Evolutionary conservation across 768 basidiomycete species (phyloP).

Genomic region (Scleroderma citrinum): DNA sequence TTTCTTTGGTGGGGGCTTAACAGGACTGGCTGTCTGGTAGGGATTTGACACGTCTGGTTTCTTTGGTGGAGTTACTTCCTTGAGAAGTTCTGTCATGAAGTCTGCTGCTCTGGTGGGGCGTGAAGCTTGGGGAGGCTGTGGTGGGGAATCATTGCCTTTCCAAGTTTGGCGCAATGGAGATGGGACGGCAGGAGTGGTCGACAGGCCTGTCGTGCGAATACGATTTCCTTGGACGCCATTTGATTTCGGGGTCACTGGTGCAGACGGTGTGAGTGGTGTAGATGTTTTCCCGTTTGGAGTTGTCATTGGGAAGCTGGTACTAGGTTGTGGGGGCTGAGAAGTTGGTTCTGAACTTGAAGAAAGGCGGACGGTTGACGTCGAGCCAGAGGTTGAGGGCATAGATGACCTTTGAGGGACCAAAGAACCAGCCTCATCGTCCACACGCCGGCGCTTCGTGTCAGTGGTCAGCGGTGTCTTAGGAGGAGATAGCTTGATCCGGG

Average conservation of each 20-base stretch:
- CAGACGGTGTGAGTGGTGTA: slow-evolving; percentile 19
- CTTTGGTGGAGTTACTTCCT: slow-evolving; percentile 61
- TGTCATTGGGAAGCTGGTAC: slow-evolving; percentile 21
- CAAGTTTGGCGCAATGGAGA: slow-evolving; percentile 76
- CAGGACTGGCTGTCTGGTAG: slow-evolving; percentile 68
- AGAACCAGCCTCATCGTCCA: slow-evolving; percentile 41
- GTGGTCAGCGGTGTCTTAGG: slow-evolving; percentile 33
- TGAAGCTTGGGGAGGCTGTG: slow-evolving; percentile 25
- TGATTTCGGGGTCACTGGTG: slow-evolving; percentile 21
- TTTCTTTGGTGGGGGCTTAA: slow-evolving; percentile 43
- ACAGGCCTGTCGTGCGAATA: slow-evolving; percentile 38
- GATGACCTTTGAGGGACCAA: slow-evolving; percentile 30
- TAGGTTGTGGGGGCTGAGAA: slow-evolving; percentile 25
- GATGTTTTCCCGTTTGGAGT: slow-evolving; percentile 21
- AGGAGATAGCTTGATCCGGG: slow-evolving; percentile 39
- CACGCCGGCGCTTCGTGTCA: slow-evolving; percentile 58
- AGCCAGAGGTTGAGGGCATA: slow-evolving; percentile 22
- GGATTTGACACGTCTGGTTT: slow-evolving; percentile 70
- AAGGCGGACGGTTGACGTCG: slow-evolving; percentile 17
- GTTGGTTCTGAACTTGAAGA: slow-evolving; percentile 27
- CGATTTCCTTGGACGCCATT: slow-evolving; percentile 24
- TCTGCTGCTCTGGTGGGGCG: slow-evolving; percentile 60
- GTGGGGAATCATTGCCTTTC: slow-evolving; percentile 41
- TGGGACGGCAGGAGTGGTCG: slow-evolving; percentile 58
- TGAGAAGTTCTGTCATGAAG: slow-evolving; percentile 64